phyloP scores from a whole-genome alignment of 2,329 filamentous ascomycete species.

The Phyllosticta paracitricarpa region DNA sequence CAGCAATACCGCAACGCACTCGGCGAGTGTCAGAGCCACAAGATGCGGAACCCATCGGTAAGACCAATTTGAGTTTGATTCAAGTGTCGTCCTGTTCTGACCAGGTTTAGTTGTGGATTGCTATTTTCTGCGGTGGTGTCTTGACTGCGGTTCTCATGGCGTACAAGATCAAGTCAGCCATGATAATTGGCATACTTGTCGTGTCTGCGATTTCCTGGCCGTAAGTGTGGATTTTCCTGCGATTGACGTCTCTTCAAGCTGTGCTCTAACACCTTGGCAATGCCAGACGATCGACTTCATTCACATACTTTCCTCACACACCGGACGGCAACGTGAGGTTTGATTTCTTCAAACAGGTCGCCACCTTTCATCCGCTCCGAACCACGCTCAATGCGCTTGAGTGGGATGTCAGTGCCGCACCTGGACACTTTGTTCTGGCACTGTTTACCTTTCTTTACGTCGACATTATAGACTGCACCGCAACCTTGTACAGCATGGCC shows the following conservation, averaged over 20 bases:
- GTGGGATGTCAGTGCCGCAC: slow-evolving; percentile 56
- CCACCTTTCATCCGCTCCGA: slow-evolving; percentile 66
- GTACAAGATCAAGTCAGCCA: slow-evolving; percentile 77
- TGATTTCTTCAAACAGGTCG: slow-evolving; percentile 78
- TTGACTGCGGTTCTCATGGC: slow-evolving; percentile 72
- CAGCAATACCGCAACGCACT: slow-evolving; percentile 37
- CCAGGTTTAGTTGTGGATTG: slow-evolving; percentile 59
- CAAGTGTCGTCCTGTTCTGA: background rate
- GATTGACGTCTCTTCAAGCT: background rate
- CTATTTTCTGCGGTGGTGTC: slow-evolving; percentile 75
- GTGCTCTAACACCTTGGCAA: slow-evolving; percentile 4
- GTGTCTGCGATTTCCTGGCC: slow-evolving; percentile 87
- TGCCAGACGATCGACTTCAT: slow-evolving; percentile 49
- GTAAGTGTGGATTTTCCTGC: slow-evolving; percentile 16
- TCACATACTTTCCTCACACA: slow-evolving; percentile 73
- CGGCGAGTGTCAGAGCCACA: slow-evolving; percentile 55
- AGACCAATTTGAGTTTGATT: slow-evolving; percentile 14
- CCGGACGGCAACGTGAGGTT: slow-evolving; percentile 57
- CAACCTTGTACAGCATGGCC: slow-evolving; percentile 83
- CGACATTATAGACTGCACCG: slow-evolving; percentile 80
- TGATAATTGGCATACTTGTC: slow-evolving; percentile 71
- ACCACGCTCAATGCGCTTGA: slow-evolving; percentile 61
- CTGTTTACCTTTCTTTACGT: slow-evolving; percentile 88
- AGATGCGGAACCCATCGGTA: slow-evolving; percentile 67
- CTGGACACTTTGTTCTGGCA: slow-evolving; percentile 68